Base-by-base conservation (phyloP, 2,329 filamentous ascomycete genomes). In the Cladosporium sp. region DNA sequence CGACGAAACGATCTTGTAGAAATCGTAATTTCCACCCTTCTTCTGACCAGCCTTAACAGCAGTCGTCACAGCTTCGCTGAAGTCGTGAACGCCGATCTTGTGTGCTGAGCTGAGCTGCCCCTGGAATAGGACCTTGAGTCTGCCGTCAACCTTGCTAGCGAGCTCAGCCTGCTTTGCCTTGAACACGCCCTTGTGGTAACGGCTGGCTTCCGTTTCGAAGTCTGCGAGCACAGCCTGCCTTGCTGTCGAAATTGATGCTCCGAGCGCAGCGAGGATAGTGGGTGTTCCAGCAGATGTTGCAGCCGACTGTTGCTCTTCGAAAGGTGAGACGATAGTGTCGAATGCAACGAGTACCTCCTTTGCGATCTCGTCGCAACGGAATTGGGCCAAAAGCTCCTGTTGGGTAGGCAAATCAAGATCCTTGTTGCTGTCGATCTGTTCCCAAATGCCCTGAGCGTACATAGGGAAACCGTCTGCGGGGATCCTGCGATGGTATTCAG, bases 361-460 rank as follows among this genome's bases (percentile, higher is more conserved):
- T 46, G 93, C 87, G 66, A 99, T 99, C 80, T 99, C 95, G 77
- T 99, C 95, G 78, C 95, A 99, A 70, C 95, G 88, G 82, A 98
- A 99, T 78, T 99, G 95, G 12, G 95, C 95, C 62, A 99, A 85
- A 55, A 99, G 85, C 78, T 99, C 95, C 80, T 99, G 95, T 77
- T 99, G 95, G 0, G 95, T 98, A 3, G 95, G 95, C 66, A 99
- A 80, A 79, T 99, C 95, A 64, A 99, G 84, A 75, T 99, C 95
- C 80, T 99, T 99, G 84, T 99, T 99, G 82, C 94, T 91, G 72
- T 97, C 93, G 75, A 99, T 99, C 80, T 98, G 94, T 74, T 98
- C 93, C 95, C 95, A 99, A 53, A 99, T 88, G 49, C 93, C 92
- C 76, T 95, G 89, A 0, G 95, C 93, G 73, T 99, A 99, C 67